Conservation (phyloP, 2,329 filamentous ascomycete species). For the Ceratocystiopsis sp. region DNA sequence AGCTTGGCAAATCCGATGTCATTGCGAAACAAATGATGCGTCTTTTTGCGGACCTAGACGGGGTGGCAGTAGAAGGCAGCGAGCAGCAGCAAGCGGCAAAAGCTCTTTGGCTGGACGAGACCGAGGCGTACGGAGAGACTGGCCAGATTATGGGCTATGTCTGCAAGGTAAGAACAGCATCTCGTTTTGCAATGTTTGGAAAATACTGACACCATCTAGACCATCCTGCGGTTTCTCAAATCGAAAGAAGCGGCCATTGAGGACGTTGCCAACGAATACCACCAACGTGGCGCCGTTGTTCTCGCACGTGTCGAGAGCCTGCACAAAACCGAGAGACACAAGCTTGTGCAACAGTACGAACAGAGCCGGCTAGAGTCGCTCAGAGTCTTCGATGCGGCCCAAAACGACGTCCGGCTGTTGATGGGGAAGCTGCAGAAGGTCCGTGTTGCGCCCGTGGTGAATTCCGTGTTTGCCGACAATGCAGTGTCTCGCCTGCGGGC, state of each 20-base stretch:
- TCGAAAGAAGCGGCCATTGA: constrained; percentile 9
- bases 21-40: constrained; percentile 7
- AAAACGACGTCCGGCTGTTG: neutral
- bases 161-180: constrained; percentile 3
- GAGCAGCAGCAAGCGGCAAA: no score
- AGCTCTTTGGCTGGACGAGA: constrained; percentile 6
- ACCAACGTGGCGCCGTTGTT: constrained; percentile 4
- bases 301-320: constrained; percentile 1
- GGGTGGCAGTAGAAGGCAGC: no score
- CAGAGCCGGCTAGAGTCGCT: neutral
- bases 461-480: constrained; percentile 1
- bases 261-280: constrained; percentile 8
- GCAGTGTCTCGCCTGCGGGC: neutral
- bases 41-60: neutral
- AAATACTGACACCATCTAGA: neutral
- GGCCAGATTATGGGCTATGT: constrained; percentile 9
- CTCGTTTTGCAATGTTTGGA: neutral
- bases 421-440: constrained; percentile 1
- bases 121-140: constrained; percentile 7
- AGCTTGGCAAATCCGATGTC: neutral
- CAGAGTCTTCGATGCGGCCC: neutral
- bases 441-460: constrained; percentile 1
- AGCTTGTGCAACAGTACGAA: neutral
- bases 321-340: constrained; percentile 1
- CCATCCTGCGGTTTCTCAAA: constrained; percentile 8